These are phyloP conservation scores for Lavandula angustifolia DNA, from an alignment of 257 asterid species.

Conservation along the genomic window DNA sequence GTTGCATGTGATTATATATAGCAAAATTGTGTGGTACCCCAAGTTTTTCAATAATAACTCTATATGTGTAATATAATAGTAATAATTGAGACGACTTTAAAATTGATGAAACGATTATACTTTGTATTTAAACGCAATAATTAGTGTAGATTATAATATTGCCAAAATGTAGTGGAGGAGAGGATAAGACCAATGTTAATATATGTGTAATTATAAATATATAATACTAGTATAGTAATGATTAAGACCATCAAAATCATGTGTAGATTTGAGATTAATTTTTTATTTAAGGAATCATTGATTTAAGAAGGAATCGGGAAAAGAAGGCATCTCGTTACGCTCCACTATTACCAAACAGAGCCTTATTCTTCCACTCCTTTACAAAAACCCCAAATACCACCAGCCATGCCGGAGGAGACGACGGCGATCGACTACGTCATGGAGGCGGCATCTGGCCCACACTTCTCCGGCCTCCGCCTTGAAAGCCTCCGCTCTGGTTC, in stretches of 20 bases:
- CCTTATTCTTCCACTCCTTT: background rate
- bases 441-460: slow-evolving; percentile 93
- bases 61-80: no score
- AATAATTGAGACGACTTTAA: no score
- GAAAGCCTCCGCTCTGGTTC: slow-evolving; percentile 53
- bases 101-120: no score
- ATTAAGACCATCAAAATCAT: background rate
- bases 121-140: no score
- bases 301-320: background rate
- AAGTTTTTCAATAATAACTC: no score
- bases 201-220: no score
- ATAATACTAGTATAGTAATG: no score
- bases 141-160: no score
- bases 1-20: no score
- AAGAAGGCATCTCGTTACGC: background rate
- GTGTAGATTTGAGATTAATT: background rate
- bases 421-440: slow-evolving; percentile 76
- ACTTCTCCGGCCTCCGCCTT: slow-evolving; percentile 89
- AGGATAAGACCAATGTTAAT: background rate
- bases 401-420: slow-evolving; percentile 58
- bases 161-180: background rate
- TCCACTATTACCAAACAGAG: slow-evolving; percentile 13
- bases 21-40: no score
- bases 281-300: background rate
- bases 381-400: slow-evolving; percentile 17